Evolutionary conservation across 2,329 filamentous ascomycete species (phyloP), one percentile per base, ranked within the genome.

Genomic region (Colletotrichum noveboracense): DNA sequence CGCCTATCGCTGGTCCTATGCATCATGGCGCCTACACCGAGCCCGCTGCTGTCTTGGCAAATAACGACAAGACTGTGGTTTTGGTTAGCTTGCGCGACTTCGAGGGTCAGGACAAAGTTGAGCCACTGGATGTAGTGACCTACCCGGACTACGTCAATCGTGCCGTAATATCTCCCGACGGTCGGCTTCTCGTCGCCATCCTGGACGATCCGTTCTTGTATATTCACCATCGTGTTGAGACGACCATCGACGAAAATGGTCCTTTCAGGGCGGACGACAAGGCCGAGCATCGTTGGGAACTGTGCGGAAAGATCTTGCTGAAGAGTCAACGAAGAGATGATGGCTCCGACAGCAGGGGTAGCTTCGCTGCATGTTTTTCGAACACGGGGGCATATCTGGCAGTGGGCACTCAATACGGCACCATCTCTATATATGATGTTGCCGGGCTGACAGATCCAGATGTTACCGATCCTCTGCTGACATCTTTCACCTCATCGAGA

Each of bases 91-190:
- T 98, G 24, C 88, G 91, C 32, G 91, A 93, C 68, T 91, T 92
- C 67, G 84, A 86, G 6, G 80, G 80, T 38, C 82, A 82, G 60
- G 84, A 86, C 18, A 83, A 84, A 64, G 83, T 84, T 16, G 88
- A 94, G 75, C 88, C 94, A 43, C 85, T 97, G 26, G 92, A 94
- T 70, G 89, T 93, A 58, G 87, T 98, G 69, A 89, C 91, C 6
- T 93, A 98, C 78, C 93, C 94, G 7, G 94, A 96, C 81, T 94
- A 93, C 78, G 96, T 98, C 87, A 99, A 99, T 80, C 95, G 97
- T 81, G 95, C 96, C 38, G 92, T 96, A n/a, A 93, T 99, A 68
- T 98, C 96, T 8, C 97, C 96, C 0, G 94, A 98, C 82, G 96
- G 96, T 1, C 91, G 89, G 24, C 86, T 96, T 13, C 88, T 98